Base-by-base conservation (phyloP, 2,329 filamentous ascomycete genomes). In the Penicillium italicum region DNA sequence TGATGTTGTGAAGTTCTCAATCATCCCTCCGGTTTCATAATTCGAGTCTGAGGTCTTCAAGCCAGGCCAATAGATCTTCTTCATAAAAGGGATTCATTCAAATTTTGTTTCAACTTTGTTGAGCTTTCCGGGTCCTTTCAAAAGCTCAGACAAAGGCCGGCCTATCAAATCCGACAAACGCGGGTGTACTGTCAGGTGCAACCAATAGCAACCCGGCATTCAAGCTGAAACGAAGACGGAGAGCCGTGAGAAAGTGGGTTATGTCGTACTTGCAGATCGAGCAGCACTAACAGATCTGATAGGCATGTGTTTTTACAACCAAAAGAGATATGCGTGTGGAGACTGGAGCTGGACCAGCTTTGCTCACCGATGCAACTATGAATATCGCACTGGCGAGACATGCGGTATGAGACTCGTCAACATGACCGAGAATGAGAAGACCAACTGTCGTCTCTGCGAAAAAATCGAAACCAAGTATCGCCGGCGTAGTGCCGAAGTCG, bases 301-400 rank as follows among this genome's bases (percentile, higher is more conserved):
- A 77, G 81, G 71, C 66, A 96, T 97, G 93, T 97, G 93, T 80
- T 97, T 94, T 81, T 97, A 92, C 80, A 91, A 97, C 69, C 89
- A 93, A 76, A 91, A 88, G 74, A 83, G 85, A 66, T 96, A 89
- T 83, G 76, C 76, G 55, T 97, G 93, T 78, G 89, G 89, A 69
- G 93, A 91, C 82, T 96, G 89, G 87, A 91, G 91, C 76, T 97
- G 92, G 92, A 89, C 90, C 63, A 88, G 88, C 77, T 97, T 97
- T 80, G 86, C 89, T 63, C 85, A 92, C 75, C 92, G 96, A 73
- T 97, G 93, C 82, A 87, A 89, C 75, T 91, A 91, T 76, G 93
- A 97, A 74, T 95, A 96, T 78, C 89, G 93, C 63, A 96, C 90
- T 64, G 93, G 93, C 68, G 93, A 97, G 80, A 97, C 93, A 36